These are phyloP conservation scores for Ustilago trichophora DNA, from an alignment of 1,284 basidiomycete genomes.

Conservation along the genomic window DNA sequence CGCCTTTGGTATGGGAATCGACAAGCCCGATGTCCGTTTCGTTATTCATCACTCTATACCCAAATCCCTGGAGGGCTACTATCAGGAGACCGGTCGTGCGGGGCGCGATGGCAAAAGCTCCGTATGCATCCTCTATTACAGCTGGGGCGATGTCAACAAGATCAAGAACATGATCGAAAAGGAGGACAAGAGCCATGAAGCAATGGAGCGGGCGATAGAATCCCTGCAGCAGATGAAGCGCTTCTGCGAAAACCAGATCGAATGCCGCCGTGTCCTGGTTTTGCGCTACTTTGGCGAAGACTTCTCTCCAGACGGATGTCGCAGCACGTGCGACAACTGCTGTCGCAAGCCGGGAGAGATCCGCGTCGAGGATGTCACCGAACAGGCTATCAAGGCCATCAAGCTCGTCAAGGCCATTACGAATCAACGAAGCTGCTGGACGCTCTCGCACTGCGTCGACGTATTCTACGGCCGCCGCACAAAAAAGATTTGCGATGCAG, in stretches of 20 bases:
- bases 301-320: constrained; percentile 73
- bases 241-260: constrained; percentile 82
- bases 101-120: constrained; percentile 77
- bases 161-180: constrained; percentile 72
- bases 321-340: constrained; percentile 80
- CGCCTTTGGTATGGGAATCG: constrained; percentile 94
- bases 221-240: constrained; percentile 74
- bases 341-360: constrained; percentile 34
- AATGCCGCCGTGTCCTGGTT: constrained; percentile 86
- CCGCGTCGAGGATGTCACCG: constrained; percentile 71
- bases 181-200: constrained; percentile 69
- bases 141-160: constrained; percentile 71
- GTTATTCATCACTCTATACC: constrained; percentile 81
- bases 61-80: constrained; percentile 76
- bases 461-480: constrained; percentile 75
- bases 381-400: constrained; percentile 70
- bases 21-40: constrained; percentile 83
- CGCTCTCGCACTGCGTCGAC: constrained; percentile 70
- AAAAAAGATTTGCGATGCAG: constrained; percentile 70
- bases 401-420: constrained; percentile 71
- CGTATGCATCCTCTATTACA: constrained; percentile 69
- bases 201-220: constrained; percentile 73
- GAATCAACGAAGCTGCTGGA: constrained; percentile 68
- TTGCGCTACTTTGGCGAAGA: constrained; percentile 77
- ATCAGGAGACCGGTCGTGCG: constrained; percentile 85